These are phyloP conservation scores for Lactarius psammicola DNA, from an alignment of 768 basidiomycete genomes.

Conservation along the genomic window DNA sequence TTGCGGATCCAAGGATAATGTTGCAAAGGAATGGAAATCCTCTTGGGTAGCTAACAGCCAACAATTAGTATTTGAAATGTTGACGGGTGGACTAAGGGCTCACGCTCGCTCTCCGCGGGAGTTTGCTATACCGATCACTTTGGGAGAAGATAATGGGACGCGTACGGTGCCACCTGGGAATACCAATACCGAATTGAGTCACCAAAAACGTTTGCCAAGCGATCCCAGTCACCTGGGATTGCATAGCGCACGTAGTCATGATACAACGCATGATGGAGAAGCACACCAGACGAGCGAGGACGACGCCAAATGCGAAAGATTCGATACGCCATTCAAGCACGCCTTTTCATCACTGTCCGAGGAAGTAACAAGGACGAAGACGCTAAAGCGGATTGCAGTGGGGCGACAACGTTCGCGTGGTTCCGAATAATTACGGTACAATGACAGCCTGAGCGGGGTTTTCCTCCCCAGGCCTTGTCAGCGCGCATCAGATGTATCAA, in stretches of 20 bases:
- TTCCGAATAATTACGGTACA: neutral
- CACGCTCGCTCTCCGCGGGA: conserved; percentile 77
- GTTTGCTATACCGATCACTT: conserved; percentile 71
- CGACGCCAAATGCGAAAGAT: conserved; percentile 6
- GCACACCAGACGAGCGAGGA: neutral
- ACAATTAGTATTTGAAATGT: conserved; percentile 22
- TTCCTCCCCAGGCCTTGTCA: neutral
- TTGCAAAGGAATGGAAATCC: conserved; percentile 77
- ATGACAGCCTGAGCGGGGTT: neutral
- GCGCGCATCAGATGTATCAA: neutral
- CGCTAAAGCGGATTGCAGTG: neutral
- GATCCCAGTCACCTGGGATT: conserved; percentile 40
- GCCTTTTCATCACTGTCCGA: conserved; percentile 7
- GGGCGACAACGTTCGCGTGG: neutral
- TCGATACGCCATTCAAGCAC: conserved; percentile 20
- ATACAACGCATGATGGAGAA: conserved; percentile 39
- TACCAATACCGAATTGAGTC: conserved; percentile 19
- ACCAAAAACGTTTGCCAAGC: neutral
- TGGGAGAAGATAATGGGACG: conserved; percentile 70
- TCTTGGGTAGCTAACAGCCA: conserved; percentile 72
- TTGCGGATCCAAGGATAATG: conserved; percentile 70
- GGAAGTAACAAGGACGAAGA: neutral
- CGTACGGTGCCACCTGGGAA: conserved; percentile 60
- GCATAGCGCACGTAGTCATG: conserved; percentile 68
- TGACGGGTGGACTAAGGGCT: conserved; percentile 25